These are phyloP conservation scores for Corymbia citriodora DNA, from an alignment of 441 rosid genomes.

Conservation along the genomic window DNA sequence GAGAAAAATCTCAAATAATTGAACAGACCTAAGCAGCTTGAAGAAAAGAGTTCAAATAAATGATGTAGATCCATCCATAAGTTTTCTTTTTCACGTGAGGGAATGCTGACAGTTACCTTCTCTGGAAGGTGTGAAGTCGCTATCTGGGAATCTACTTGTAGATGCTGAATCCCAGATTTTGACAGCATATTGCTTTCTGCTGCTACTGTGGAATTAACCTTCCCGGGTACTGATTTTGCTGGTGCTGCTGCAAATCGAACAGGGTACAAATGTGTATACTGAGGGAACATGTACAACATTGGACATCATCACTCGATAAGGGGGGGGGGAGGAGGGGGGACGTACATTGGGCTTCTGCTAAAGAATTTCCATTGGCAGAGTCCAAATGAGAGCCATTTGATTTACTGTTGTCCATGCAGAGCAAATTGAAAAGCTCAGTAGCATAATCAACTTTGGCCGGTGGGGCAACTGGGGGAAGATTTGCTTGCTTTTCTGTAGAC, in stretches of 20 bases:
- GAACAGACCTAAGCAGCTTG: not conserved
- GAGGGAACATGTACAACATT: not conserved
- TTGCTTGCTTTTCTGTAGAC: conserved; percentile 14
- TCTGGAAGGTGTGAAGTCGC: conserved; percentile 2
- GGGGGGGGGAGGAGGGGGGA: not conserved
- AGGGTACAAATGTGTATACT: not conserved
- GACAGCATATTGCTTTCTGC: conserved; percentile 15
- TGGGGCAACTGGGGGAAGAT: conserved; percentile 3
- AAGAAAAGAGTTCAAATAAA: not conserved
- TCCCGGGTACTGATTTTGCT: conserved; percentile 18
- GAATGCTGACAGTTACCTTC: not conserved
- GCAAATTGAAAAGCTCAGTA: conserved; percentile 60
- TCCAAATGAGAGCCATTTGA: conserved; percentile 14
- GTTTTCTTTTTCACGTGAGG: not conserved
- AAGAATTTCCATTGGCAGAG: conserved; percentile 8
- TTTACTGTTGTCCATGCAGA: conserved; percentile 39
- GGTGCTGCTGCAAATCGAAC: conserved; percentile 27
- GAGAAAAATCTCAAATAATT: not conserved
- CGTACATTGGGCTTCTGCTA: conserved; percentile 20
- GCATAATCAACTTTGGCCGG: conserved; percentile 54
- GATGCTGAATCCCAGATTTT: conserved; percentile 12
- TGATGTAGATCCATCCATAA: not conserved
- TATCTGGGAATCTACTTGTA: not conserved
- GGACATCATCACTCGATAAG: not conserved
- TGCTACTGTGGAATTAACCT: conserved; percentile 11